Percentiles rank a stretch among this genome's conserved stretches.
phyloP scores from a whole-genome alignment of 306 rosid genomes.

The Rosa persica region DNA sequence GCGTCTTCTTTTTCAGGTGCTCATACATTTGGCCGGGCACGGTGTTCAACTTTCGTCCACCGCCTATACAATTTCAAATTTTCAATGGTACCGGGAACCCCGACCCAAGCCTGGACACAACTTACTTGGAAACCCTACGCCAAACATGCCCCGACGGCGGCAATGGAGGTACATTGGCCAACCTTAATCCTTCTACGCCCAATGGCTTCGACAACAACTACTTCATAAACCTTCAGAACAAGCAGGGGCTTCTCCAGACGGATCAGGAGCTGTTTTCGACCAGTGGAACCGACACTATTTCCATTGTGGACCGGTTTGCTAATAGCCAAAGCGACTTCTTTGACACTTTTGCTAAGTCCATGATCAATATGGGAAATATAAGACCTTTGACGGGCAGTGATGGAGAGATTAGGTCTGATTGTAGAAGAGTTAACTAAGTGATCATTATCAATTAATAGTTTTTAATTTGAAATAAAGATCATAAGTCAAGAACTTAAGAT shows the following conservation, averaged over 20 bases:
- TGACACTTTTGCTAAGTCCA: constrained; percentile 36
- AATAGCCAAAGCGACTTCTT: constrained; percentile 35
- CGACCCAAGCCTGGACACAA: constrained; percentile 31
- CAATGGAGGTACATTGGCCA: not conserved
- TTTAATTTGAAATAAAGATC: not conserved
- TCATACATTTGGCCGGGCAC: constrained; percentile 48
- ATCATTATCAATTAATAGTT: not conserved
- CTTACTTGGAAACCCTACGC: constrained; percentile 28
- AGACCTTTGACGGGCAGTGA: constrained; percentile 32
- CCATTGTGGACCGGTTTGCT: constrained; percentile 35
- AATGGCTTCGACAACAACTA: constrained; percentile 42
- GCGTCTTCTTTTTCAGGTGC: constrained; percentile 28
- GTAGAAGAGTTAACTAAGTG: constrained; percentile 35
- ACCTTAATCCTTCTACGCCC: constrained; percentile 39
- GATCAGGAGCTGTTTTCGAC: constrained; percentile 47
- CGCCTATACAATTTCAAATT: constrained; percentile 32
- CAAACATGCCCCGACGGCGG: constrained; percentile 39
- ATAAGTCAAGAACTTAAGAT: not conserved
- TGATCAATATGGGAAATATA: constrained; percentile 46
- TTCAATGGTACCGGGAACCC: constrained; percentile 25
- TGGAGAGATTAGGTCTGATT: constrained; percentile 44
- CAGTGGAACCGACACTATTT: constrained; percentile 23
- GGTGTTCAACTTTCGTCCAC: constrained; percentile 11
- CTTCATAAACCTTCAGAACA: constrained; percentile 41
- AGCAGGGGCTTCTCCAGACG: constrained; percentile 37